Percentiles rank a stretch among this genome's conserved stretches.
Conservation (phyloP, 768 basidiomycete genomes). For the Leucocoprinus leucothites region DNA sequence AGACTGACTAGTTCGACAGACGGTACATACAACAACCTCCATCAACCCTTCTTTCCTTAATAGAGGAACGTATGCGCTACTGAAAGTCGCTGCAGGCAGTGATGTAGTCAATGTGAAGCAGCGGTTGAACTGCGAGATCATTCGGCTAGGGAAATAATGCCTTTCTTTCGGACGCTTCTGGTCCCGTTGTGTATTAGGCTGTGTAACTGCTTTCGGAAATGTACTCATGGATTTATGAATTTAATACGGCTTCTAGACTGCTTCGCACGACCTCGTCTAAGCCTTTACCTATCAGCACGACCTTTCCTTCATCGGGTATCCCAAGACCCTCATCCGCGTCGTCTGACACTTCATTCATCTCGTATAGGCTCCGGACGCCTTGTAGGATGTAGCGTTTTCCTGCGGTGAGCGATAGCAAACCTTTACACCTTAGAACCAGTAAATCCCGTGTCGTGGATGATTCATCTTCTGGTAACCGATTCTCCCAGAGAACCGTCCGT, state of each 20-base stretch:
- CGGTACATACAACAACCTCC: constrained; percentile 71
- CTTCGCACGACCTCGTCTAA: constrained; percentile 51
- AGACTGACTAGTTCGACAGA: constrained; percentile 45
- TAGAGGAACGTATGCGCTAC: constrained; percentile 53
- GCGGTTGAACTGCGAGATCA: constrained; percentile 23
- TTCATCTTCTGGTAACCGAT: constrained; percentile 36
- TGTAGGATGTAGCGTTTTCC: constrained; percentile 77
- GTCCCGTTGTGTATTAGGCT: neutral
- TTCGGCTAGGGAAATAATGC: constrained; percentile 4
- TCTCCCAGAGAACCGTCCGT: constrained; percentile 80
- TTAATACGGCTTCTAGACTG: constrained; percentile 45
- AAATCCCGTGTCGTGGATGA: constrained; percentile 26
- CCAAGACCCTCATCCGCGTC: constrained; percentile 33
- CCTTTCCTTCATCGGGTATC: constrained; percentile 65
- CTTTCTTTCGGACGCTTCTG: neutral
- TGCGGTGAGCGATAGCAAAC: constrained; percentile 55
- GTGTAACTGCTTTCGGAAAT: constrained; percentile 7
- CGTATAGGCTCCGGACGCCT: constrained; percentile 90
- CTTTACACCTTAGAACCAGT: constrained; percentile 85
- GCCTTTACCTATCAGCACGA: constrained; percentile 87
- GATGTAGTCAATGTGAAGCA: constrained; percentile 25
- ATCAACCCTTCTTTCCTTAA: constrained; percentile 83
- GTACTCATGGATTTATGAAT: constrained; percentile 8
- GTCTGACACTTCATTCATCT: constrained; percentile 50
- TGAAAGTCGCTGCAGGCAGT: constrained; percentile 33